Percentiles rank a stretch among this genome's conserved stretches.
Conservation (phyloP, 2,329 filamentous ascomycete genomes). For the Alternaria triticina region DNA sequence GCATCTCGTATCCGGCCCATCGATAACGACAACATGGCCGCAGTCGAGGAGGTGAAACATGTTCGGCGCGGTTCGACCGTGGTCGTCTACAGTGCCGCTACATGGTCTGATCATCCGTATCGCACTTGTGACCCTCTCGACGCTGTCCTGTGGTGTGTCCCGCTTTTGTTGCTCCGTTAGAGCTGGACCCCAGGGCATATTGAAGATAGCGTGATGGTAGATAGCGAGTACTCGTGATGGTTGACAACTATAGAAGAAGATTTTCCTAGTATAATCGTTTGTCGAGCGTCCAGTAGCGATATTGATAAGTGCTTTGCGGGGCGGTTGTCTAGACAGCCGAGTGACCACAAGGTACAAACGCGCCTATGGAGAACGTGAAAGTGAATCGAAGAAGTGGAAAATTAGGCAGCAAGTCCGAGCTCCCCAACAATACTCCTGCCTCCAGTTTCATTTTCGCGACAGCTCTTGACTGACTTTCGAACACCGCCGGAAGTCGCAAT, state of each 20-base stretch:
- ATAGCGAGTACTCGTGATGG: not conserved
- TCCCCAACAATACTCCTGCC: not conserved
- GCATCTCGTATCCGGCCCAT: slow-evolving; percentile 14
- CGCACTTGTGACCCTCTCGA: not conserved
- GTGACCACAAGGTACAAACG: not conserved
- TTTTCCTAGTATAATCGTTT: not conserved
- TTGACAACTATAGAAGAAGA: not conserved
- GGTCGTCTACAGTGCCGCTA: not conserved
- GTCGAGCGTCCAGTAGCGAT: not conserved
- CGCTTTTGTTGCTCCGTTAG: not conserved
- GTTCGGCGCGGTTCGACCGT: not conserved
- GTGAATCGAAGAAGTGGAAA: not conserved
- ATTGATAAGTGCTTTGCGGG: not conserved
- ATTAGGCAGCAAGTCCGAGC: not conserved
- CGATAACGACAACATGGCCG: slow-evolving; percentile 24
- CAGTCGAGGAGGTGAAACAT: slow-evolving; percentile 24
- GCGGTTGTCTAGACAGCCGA: not conserved
- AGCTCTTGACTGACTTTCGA: not conserved
- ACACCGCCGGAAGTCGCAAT: not conserved
- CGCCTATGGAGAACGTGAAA: not conserved
- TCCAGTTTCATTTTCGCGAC: not conserved
- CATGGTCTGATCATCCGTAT: not conserved
- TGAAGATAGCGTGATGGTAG: not conserved
- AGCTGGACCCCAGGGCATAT: not conserved
- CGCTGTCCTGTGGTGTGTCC: not conserved